These are phyloP conservation scores for Babesia sp. DNA, from an alignment of 169 alveolate species.

Conservation along the genomic window DNA sequence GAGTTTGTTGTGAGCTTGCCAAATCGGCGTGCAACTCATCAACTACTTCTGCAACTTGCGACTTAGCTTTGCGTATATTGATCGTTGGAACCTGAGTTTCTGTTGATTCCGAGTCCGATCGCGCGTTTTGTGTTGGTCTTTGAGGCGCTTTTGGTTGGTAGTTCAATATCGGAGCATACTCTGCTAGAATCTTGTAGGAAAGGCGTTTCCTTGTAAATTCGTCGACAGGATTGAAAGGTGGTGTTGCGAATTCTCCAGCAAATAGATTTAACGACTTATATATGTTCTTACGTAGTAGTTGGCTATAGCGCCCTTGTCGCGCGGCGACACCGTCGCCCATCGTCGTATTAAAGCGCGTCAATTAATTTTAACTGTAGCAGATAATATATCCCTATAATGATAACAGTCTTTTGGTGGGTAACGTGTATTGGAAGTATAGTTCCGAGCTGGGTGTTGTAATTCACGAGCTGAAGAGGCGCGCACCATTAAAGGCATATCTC, in stretches of 20 bases:
- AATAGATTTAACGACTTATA: conserved; percentile 62
- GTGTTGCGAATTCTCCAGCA: conserved; percentile 55
- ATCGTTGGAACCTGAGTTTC: conserved; percentile 26
- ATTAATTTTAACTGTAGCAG: no score
- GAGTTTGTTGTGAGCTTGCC: not conserved
- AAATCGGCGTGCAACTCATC: conserved; percentile 44
- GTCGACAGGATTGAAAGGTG: conserved; percentile 42
- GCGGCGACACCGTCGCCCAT: conserved; percentile 27
- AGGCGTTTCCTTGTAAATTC: conserved; percentile 42
- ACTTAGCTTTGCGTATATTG: conserved; percentile 55
- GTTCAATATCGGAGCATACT: conserved; percentile 43
- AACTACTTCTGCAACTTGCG: conserved; percentile 54
- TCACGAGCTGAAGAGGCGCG: not conserved
- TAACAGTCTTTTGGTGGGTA: no score
- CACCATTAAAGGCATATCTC: not conserved
- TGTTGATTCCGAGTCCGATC: not conserved
- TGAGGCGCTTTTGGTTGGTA: conserved; percentile 35
- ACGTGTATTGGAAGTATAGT: no score
- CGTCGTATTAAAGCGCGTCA: no score
- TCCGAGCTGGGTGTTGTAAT: no score
- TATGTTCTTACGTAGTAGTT: conserved; percentile 25
- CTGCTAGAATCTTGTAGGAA: conserved; percentile 45
- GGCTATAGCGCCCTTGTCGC: conserved; percentile 7
- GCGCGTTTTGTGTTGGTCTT: not conserved
- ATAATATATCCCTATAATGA: no score